Conservation (phyloP, 345 rosid species). For the Citrus inodora region DNA sequence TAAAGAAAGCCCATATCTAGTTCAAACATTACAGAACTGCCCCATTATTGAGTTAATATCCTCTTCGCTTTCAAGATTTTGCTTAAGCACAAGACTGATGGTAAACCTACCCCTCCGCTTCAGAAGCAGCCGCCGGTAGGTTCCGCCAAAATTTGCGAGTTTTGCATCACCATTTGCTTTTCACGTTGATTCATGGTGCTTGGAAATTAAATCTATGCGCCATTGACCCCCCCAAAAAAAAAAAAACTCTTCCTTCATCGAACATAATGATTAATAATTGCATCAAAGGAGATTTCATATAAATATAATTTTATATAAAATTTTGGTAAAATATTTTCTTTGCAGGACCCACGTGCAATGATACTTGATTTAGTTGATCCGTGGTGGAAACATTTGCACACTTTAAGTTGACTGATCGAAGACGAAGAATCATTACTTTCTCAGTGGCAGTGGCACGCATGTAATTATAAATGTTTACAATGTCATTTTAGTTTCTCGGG, state of each 20-base stretch:
- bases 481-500: neutral
- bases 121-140: neutral
- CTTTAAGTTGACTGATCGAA: neutral
- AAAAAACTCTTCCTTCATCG: no score
- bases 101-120: neutral
- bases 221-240: accelerated
- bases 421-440: neutral
- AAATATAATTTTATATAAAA: no score
- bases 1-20: neutral
- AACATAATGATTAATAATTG: no score
- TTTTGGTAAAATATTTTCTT: no score
- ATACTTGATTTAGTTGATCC: neutral
- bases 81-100: neutral
- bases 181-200: neutral
- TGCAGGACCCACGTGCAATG: neutral
- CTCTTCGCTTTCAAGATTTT: no score
- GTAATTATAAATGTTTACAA: constrained; percentile 7
- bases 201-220: neutral
- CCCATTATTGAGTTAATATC: neutral
- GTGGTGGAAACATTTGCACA: neutral
- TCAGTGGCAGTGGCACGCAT: constrained; percentile 4
- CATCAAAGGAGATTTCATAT: no score
- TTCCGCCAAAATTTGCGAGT: neutral
- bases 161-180: neutral
- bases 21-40: neutral